Evolutionary conservation across 768 basidiomycete genomes (phyloP), one percentile per base, ranked within the genome.

Genomic region (Rhodosporidiobolus odoratus): DNA sequence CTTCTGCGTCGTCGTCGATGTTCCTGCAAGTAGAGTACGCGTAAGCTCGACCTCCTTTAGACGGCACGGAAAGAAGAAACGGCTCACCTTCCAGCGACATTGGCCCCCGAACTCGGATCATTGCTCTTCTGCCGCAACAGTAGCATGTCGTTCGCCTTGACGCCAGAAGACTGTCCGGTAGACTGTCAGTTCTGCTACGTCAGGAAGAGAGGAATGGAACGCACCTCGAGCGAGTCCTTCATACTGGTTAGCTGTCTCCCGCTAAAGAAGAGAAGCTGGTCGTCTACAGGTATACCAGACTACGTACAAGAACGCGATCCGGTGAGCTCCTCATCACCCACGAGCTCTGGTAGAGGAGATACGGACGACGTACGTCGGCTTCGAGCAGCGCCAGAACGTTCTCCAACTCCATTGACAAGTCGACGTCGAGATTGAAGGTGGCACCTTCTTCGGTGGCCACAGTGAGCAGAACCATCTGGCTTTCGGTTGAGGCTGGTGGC

Each of bases 341-440:
- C 25, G 38, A 5, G n/a, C 16, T 1, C n/a, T 40, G 63, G 30
- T 40, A 57, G 40, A 47, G 23, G 40, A 5, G 32, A 25, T n/a
- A n/a, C n/a, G n/a, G 48, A 61, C 52, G n/a, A 78, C 87, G 79
- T 78, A 92, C 95, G 86, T 97, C 94, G 0, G 89, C 94, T 80
- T 96, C 92, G n/a, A 96, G 83, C 63, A 97, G 83, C 19, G 91
- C 95, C 85, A 89, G 89, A 45, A 97, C 87, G 79, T 94, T 89
- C 82, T 91, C 90, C 37, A 98, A 85, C 79, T 91, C 87, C 90
- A 97, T 93, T 62, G 84, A 84, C 2, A 90, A 85, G 81, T 93
- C 91, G 75, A 96, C 91, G 78, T 97, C 94, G 60, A 95, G 76
- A 34, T 65, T 59, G 65, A 63, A 69, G 6, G 68, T 68, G 63